Conservation (phyloP, 1,139 yeast genomes). For the Nakaseomyces sp. region DNA sequence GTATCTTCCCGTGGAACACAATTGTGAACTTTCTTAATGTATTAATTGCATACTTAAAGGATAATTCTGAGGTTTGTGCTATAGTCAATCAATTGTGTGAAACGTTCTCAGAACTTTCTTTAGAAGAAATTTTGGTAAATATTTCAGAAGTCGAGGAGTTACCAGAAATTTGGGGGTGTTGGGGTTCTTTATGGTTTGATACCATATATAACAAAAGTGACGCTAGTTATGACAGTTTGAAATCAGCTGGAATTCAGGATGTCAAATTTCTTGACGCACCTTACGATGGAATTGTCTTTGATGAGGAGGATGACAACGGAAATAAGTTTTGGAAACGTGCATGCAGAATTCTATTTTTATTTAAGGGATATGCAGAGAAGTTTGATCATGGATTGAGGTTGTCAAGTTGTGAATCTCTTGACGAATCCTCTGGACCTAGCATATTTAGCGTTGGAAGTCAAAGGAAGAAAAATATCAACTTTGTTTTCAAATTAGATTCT, state of each 20-base stretch:
- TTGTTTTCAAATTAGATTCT: constrained; percentile 19
- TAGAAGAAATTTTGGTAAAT: constrained; percentile 33
- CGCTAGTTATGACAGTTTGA: constrained; percentile 41
- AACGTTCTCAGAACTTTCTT: constrained; percentile 15
- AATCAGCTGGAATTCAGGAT: constrained; percentile 50
- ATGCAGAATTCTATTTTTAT: constrained; percentile 24
- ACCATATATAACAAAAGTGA: constrained; percentile 33
- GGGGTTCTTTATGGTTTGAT: constrained; percentile 81
- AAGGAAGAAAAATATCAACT: constrained; percentile 14
- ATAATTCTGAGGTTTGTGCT: constrained; percentile 18
- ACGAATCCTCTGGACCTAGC: not conserved
- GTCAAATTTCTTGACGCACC: constrained; percentile 56
- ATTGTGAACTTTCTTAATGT: constrained; percentile 53
- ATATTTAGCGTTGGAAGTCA: constrained; percentile 12
- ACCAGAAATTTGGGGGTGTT: constrained; percentile 73
- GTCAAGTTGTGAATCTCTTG: constrained; percentile 6
- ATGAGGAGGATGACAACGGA: constrained; percentile 33
- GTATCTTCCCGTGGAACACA: constrained; percentile 60
- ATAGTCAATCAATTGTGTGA: constrained; percentile 20
- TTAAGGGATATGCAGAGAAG: constrained; percentile 24
- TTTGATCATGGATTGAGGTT: constrained; percentile 19
- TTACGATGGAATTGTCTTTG: constrained; percentile 49
- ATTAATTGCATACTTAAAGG: constrained; percentile 27
- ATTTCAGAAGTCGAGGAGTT: constrained; percentile 52
- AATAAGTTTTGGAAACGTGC: constrained; percentile 29